phyloP scores from a whole-genome alignment of 306 rosid genomes.

The Parietaria judaica region DNA sequence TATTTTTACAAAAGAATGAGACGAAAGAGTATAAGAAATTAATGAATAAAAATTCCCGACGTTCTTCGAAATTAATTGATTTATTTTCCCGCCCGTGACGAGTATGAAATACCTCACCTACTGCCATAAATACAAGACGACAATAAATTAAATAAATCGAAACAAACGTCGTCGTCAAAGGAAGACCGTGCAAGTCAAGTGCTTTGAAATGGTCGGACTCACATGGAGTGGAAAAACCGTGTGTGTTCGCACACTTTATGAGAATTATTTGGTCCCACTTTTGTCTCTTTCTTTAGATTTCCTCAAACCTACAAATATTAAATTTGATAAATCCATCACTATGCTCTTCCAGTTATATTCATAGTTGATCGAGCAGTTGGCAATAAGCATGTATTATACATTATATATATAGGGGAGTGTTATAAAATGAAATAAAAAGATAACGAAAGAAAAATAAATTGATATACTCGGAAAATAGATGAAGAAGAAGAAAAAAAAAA shows the following conservation, averaged over 20 bases:
- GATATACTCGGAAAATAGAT: too few species aligned
- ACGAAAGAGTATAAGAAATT: too few species aligned
- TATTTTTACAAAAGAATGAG: too few species aligned
- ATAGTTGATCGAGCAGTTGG: constrained; percentile 12
- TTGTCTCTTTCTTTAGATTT: constrained; percentile 14
- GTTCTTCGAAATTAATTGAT: too few species aligned
- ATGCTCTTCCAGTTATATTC: constrained; percentile 9
- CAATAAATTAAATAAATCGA: neutral
- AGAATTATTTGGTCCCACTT: constrained; percentile 15
- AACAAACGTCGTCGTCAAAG: constrained; percentile 17
- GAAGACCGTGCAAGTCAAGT: constrained; percentile 1
- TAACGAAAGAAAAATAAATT: too few species aligned
- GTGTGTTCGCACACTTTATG: constrained; percentile 18
- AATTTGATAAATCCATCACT: neutral
- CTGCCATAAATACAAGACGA: neutral
- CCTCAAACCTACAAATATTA: neutral
- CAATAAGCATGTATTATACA: too few species aligned
- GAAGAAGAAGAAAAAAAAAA: too few species aligned
- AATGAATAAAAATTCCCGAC: too few species aligned
- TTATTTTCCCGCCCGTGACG: too few species aligned
- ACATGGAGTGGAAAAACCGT: constrained; percentile 26
- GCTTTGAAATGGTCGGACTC: constrained; percentile 32
- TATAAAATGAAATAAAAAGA: too few species aligned
- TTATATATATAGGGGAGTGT: too few species aligned
- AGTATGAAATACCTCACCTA: too few species aligned